Conservation (phyloP, 148 eudicot genomes). For the Chenopodium quinoa region DNA sequence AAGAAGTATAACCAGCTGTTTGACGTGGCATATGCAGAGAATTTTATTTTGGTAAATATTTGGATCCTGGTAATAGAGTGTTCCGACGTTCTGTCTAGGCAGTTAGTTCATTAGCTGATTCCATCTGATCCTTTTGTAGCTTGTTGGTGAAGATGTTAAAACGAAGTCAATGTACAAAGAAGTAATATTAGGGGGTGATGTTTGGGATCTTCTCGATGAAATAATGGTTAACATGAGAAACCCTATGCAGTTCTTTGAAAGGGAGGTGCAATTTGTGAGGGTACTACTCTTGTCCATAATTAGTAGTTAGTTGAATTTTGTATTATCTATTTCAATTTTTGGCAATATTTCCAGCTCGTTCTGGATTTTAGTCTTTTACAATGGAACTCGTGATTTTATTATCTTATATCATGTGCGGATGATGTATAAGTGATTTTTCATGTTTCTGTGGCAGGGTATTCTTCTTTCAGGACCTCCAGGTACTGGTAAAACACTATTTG, state of each 20-base stretch:
- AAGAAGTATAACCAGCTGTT: conserved; percentile 78
- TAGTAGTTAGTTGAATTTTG: not conserved
- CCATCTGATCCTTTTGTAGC: conserved; percentile 42
- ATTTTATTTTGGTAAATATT: conserved; percentile 69
- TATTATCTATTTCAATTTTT: not conserved
- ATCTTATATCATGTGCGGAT: not conserved
- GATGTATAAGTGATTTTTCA: not conserved
- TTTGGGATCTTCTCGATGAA: conserved; percentile 95
- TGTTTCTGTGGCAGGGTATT: conserved; percentile 58
- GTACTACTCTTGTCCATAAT: conserved; percentile 37
- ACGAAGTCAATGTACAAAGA: conserved; percentile 76
- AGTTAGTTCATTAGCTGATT: conserved; percentile 25
- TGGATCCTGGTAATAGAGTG: not conserved
- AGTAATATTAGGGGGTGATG: conserved; percentile 94
- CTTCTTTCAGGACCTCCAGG: conserved; percentile 96
- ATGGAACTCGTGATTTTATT: not conserved
- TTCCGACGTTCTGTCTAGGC: conserved; percentile 1
- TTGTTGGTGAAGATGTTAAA: conserved; percentile 66
- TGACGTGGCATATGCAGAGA: conserved; percentile 83
- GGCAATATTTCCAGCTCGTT: not conserved
- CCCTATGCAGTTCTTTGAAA: conserved; percentile 88
- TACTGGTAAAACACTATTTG: conserved; percentile 94
- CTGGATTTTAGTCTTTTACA: not conserved
- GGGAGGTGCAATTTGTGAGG: conserved; percentile 78
- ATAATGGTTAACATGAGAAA: conserved; percentile 86